phyloP scores from a whole-genome alignment of 75 land plant species.

The Pinus tabuliformis region DNA sequence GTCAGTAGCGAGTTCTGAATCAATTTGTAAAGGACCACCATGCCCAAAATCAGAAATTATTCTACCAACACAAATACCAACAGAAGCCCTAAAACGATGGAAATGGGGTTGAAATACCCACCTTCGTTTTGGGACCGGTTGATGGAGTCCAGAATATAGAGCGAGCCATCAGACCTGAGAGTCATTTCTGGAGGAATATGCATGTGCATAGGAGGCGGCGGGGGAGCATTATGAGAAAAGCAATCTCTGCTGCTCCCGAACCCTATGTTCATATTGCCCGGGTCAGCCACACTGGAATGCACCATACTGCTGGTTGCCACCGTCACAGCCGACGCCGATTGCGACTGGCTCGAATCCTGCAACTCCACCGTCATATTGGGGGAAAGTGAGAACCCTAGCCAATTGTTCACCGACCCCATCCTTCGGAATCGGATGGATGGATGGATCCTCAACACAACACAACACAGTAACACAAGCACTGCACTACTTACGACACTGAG shows the following conservation, averaged over 20 bases:
- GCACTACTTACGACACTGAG: too few species aligned
- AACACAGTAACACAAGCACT: too few species aligned
- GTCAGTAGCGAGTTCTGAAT: neutral
- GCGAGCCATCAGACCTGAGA: conserved; percentile 31
- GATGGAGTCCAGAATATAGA: conserved; percentile 23
- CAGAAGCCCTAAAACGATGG: neutral
- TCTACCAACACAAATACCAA: neutral
- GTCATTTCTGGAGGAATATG: conserved; percentile 20
- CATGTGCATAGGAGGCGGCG: neutral
- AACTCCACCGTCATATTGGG: conserved; percentile 24
- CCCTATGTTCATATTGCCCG: too few species aligned
- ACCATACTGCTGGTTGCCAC: conserved; percentile 7
- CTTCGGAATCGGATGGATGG: neutral
- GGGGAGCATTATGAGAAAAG: neutral
- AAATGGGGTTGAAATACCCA: neutral
- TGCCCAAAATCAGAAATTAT: neutral
- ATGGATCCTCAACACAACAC: too few species aligned
- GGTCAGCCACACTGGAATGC: neutral
- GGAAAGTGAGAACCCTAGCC: conserved; percentile 46
- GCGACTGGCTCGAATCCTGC: conserved; percentile 1
- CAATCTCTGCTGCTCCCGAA: neutral
- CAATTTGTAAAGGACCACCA: neutral
- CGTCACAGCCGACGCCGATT: neutral
- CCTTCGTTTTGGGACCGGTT: conserved; percentile 15
- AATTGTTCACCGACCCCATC: conserved; percentile 29